These are phyloP conservation scores for Nyssa sinensis DNA, from an alignment of 148 eudicot genomes.

Conservation along the genomic window DNA sequence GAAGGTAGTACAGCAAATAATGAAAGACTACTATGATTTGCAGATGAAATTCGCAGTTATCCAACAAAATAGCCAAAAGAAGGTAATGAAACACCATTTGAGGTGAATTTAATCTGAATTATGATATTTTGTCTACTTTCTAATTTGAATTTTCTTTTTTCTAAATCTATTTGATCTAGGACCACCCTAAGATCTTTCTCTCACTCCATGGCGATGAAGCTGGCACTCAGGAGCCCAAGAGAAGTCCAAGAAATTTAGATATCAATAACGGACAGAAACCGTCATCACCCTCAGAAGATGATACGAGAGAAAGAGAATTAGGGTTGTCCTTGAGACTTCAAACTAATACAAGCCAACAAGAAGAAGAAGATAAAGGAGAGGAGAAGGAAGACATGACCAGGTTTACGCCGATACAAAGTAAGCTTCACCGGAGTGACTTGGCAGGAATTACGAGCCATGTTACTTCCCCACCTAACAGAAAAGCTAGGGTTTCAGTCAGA, in stretches of 20 bases:
- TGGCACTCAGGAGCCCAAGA: constrained; percentile 19
- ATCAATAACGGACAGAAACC: constrained; percentile 4
- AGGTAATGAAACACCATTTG: constrained; percentile 23
- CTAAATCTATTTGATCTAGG: constrained; percentile 25
- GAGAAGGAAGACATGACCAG: constrained; percentile 11
- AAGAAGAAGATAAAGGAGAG: constrained; percentile 18
- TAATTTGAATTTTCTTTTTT: not conserved
- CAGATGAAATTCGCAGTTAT: constrained; percentile 38
- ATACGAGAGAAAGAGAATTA: constrained; percentile 27
- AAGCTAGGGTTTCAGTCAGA: constrained; percentile 68
- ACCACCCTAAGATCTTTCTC: constrained; percentile 31
- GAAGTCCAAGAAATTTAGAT: constrained; percentile 18
- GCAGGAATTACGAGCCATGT: constrained; percentile 31
- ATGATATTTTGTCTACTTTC: not conserved
- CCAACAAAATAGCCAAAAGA: constrained; percentile 27
- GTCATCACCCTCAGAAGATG: constrained; percentile 27
- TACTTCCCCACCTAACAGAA: constrained; percentile 39
- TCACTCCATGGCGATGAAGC: constrained; percentile 25
- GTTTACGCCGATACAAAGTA: constrained; percentile 18
- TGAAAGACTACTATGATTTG: constrained; percentile 49
- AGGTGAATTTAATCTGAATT: not conserved
- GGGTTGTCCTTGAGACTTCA: constrained; percentile 50
- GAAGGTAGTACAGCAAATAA: constrained; percentile 43
- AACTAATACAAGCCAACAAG: constrained; percentile 15
- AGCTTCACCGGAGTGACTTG: constrained; percentile 19